Percentiles rank a stretch among this genome's conserved stretches.
Evolutionary conservation across 441 rosid species (phyloP).

Genomic region (Aleurites moluccanus): DNA sequence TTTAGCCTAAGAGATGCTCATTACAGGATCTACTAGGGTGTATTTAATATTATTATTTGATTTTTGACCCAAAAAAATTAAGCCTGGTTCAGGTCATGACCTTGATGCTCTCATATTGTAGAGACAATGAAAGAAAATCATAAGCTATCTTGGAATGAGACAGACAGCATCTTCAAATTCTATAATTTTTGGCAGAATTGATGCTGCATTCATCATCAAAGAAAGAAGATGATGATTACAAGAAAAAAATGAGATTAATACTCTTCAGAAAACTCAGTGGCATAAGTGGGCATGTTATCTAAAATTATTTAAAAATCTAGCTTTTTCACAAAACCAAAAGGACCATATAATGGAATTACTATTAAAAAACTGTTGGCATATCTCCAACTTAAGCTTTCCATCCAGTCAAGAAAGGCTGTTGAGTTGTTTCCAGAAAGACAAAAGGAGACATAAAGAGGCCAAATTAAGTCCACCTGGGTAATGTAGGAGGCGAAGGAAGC

Average conservation of each 20-base stretch:
- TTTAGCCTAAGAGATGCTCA: neutral
- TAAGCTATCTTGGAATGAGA: neutral
- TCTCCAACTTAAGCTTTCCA: neutral
- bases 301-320: neutral
- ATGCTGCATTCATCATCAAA: neutral
- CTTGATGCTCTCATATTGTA: neutral
- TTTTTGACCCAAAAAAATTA: neutral
- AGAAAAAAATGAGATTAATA: neutral
- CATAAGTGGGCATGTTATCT: constrained; percentile 3
- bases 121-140: neutral
- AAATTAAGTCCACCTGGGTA: constrained; percentile 59
- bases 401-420: neutral
- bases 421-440: neutral
- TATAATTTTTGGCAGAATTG: neutral
- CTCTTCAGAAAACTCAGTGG: neutral
- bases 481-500: constrained; percentile 62
- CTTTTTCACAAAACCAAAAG: neutral
- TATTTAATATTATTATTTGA: neutral
- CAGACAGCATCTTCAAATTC: neutral
- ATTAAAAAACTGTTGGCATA: neutral
- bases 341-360: neutral
- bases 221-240: neutral
- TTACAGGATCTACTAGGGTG: neutral
- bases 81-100: neutral
- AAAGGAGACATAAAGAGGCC: neutral